phyloP scores from a whole-genome alignment of 345 rosid genomes.

The Eucalyptus albens region DNA sequence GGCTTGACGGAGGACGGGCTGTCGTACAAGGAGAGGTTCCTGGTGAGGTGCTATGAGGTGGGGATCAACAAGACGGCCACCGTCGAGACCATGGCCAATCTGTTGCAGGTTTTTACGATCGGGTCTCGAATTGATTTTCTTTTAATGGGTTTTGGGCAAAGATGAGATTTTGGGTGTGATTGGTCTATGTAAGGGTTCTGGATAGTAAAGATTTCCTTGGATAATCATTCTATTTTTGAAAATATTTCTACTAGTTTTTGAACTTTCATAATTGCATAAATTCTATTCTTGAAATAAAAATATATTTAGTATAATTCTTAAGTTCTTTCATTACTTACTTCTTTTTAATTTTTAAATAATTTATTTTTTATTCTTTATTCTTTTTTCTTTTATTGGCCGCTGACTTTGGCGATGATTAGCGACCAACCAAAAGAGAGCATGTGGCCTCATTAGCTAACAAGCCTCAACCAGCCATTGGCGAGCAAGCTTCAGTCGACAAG shows the following conservation, averaged over 20 bases:
- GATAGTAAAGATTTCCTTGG: not conserved
- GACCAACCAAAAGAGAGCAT: accelerated
- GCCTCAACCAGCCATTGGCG: accelerated
- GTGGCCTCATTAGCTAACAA: no score
- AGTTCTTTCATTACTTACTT: not conserved
- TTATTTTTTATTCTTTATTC: no score
- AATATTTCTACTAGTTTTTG: no score
- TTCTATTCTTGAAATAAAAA: no score
- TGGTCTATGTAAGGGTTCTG: not conserved
- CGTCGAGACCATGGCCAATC: constrained; percentile 86
- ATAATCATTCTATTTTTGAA: not conserved
- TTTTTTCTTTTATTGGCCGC: accelerated
- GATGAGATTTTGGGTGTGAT: not conserved
- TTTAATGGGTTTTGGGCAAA: not conserved
- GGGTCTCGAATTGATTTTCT: not conserved
- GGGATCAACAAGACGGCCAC: constrained; percentile 97
- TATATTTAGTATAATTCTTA: no score
- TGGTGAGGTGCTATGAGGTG: constrained; percentile 85
- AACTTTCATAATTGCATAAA: no score
- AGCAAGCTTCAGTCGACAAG: no score
- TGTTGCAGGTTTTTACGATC: constrained; percentile 44
- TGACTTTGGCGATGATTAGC: accelerated
- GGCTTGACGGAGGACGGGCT: constrained; percentile 60
- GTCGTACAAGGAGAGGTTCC: constrained; percentile 82
- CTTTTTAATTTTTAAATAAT: no score